Base-by-base conservation (phyloP, 805 yeast genomes). In the Priceomyces melissophilus region DNA sequence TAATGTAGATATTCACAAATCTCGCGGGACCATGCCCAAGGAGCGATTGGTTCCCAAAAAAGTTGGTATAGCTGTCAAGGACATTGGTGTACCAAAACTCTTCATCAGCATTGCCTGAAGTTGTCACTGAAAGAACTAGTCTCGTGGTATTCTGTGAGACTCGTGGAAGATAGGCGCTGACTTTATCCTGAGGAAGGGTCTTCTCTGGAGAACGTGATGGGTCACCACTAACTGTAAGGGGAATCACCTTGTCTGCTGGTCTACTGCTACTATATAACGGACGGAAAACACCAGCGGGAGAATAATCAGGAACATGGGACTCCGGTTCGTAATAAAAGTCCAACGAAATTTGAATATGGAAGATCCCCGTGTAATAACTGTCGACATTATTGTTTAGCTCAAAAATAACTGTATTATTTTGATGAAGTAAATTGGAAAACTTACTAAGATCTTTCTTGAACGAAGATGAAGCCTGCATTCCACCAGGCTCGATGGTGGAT, bases 61-160 rank as follows among this genome's bases (percentile, higher is more conserved):
- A 51, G 31, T 66, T 55, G n/a, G 57, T 61, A 47, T 60, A 71
- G 35, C 65, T 55, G 49, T 80, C 85, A 32, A 82, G 44, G 9
- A 71, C 65, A 48, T 85, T 83, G 2, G 80, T 61, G 59, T 82
- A 88, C 95, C 95, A 87, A 52, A 85, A 84, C 57, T 88, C 96
- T 60, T 87, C 96, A 28, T 75, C 79, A 2, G 82, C 83, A 52
- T 83, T 86, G 2, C 93, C 96, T 13, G 86, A 77, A 10, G 84
- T 78, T 48, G 78, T 80, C 4, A 87, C 57, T 9, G 82, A 73
- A 26, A 87, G 56, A 42, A 63, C 65, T 35, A 80, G 78, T 43
- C 80, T 70, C 2, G 87, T 79, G 4, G 87, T 80, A 53, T 82
- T 81, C 16, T 60, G 53, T 2, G 75, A 50, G 25, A 84, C 58